Evolutionary conservation across 805 yeast genomes (phyloP).

Genomic region (Kregervanrija pseudodelftensis): DNA sequence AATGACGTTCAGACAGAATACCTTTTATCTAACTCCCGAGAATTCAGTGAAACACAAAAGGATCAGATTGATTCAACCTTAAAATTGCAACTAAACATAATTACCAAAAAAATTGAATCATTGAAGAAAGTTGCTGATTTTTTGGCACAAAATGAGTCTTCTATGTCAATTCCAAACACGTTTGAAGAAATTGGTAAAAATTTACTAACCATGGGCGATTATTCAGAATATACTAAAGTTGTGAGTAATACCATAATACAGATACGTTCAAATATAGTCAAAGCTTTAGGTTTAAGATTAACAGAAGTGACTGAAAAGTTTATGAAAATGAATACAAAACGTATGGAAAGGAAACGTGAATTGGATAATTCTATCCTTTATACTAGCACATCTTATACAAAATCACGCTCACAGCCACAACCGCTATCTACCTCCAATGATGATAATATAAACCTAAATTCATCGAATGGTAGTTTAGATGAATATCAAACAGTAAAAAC

Average conservation of each 20-base stretch:
- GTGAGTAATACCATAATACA: slow-evolving; percentile 33
- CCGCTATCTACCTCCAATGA: too few species aligned
- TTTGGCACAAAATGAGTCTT: slow-evolving; percentile 1
- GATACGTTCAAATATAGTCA: slow-evolving; percentile 43
- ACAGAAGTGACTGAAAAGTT: slow-evolving; percentile 37
- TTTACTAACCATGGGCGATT: slow-evolving; percentile 28
- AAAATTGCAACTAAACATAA: slow-evolving; percentile 16
- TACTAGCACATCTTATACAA: slow-evolving; percentile 12
- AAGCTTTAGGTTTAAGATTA: slow-evolving; percentile 39
- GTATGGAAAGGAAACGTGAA: slow-evolving; percentile 37
- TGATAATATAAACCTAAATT: too few species aligned
- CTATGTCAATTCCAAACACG: slow-evolving; percentile 8
- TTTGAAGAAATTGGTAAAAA: slow-evolving; percentile 36
- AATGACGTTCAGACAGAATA: slow-evolving; percentile 30
- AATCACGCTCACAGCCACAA: too few species aligned
- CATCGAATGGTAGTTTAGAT: too few species aligned
- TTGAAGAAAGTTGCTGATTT: slow-evolving; percentile 22
- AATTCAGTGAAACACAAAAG: slow-evolving; percentile 19
- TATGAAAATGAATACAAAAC: slow-evolving; percentile 41
- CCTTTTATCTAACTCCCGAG: slow-evolving; percentile 24
- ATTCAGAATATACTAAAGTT: slow-evolving; percentile 29
- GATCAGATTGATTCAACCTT: slow-evolving; percentile 22
- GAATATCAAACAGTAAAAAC: not conserved
- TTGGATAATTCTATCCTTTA: slow-evolving; percentile 26
- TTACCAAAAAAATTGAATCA: slow-evolving; percentile 18